These are phyloP conservation scores for Cladophialophora carrionii DNA, from an alignment of 2,329 filamentous ascomycete species.

Conservation along the genomic window DNA sequence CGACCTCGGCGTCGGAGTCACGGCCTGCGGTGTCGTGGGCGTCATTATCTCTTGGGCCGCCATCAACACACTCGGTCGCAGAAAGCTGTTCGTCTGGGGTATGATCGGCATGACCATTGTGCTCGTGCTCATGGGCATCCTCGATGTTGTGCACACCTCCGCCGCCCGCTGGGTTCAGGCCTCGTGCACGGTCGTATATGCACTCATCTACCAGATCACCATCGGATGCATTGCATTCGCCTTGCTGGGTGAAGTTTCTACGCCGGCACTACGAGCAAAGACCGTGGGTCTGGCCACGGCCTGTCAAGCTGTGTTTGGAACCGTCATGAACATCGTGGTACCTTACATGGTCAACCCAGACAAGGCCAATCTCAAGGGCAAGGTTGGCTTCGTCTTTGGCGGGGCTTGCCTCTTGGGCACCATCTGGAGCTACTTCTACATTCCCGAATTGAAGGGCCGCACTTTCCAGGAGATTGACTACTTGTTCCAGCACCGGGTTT, in stretches of 20 bases:
- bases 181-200: constrained; percentile 46
- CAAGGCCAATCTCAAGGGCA: constrained; percentile 40
- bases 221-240: constrained; percentile 52
- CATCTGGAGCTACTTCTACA: constrained; percentile 38
- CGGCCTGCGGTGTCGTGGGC: constrained; percentile 46
- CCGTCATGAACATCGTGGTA: constrained; percentile 46
- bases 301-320: constrained; percentile 46
- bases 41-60: constrained; percentile 45
- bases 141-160: constrained; percentile 46
- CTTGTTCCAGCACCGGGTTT: constrained; percentile 41
- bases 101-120: constrained; percentile 42
- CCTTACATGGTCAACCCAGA: constrained; percentile 44
- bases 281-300: constrained; percentile 51
- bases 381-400: constrained; percentile 42
- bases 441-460: constrained; percentile 40
- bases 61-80: constrained; percentile 43
- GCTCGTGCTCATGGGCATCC: constrained; percentile 47
- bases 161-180: constrained; percentile 45
- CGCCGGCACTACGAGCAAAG: constrained; percentile 49
- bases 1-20: constrained; percentile 47
- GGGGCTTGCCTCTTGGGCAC: constrained; percentile 38
- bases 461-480: constrained; percentile 44
- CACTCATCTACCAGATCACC: constrained; percentile 48
- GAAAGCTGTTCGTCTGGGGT: constrained; percentile 43
- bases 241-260: constrained; percentile 53